phyloP scores from a whole-genome alignment of 2,329 filamentous ascomycete species.

The Fusarium guadeloupense region DNA sequence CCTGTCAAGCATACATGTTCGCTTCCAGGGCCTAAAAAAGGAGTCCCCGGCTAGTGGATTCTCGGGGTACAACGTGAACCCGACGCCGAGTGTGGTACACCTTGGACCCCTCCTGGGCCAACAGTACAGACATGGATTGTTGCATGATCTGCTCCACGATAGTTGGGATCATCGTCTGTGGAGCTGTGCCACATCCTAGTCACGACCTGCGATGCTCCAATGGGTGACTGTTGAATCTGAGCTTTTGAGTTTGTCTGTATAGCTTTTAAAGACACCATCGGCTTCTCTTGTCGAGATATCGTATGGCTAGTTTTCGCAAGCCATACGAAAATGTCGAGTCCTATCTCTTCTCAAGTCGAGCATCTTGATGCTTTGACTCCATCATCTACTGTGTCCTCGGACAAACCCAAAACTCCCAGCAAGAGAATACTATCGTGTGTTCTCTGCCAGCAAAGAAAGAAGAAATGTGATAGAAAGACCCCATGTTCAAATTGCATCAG shows the following conservation, averaged over 20 bases:
- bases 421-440: slow-evolving; percentile 42
- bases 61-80: slow-evolving; percentile 32
- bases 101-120: background rate
- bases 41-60: slow-evolving; percentile 9
- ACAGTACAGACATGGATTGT: slow-evolving; percentile 3
- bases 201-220: background rate
- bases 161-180: background rate
- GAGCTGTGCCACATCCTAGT: background rate
- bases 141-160: slow-evolving; percentile 22
- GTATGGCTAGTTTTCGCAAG: background rate
- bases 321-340: slow-evolving; percentile 20
- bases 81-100: slow-evolving; percentile 35
- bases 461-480: slow-evolving; percentile 46
- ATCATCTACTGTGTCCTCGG: slow-evolving; percentile 11
- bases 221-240: background rate
- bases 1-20: background rate
- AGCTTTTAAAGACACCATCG: slow-evolving; percentile 21
- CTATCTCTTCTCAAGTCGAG: slow-evolving; percentile 8
- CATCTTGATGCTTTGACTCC: slow-evolving; percentile 5
- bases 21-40: background rate
- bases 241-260: background rate
- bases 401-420: slow-evolving; percentile 13
- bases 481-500: slow-evolving; percentile 46
- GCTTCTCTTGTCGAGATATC: background rate
- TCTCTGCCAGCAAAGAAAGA: slow-evolving; percentile 47